These are phyloP conservation scores for Tephrocybe rancida DNA, from an alignment of 768 basidiomycete genomes.

Conservation along the genomic window DNA sequence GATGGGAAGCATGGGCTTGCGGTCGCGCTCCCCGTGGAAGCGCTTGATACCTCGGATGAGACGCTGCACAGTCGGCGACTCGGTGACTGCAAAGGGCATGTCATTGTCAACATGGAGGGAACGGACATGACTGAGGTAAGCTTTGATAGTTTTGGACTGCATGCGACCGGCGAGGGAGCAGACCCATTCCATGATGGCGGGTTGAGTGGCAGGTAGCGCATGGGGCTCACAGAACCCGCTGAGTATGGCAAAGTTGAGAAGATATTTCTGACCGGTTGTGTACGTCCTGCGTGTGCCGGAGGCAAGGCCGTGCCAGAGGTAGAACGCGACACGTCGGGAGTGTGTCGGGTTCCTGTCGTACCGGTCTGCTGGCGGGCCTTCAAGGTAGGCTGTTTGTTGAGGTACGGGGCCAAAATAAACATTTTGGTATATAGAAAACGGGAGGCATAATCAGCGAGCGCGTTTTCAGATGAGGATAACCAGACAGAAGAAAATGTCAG, in stretches of 20 bases:
- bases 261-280: slow-evolving; percentile 16
- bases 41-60: slow-evolving; percentile 35
- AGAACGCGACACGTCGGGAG: slow-evolving; percentile 19
- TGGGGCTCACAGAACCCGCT: background rate
- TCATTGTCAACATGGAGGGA: slow-evolving; percentile 32
- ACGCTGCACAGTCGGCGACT: slow-evolving; percentile 27
- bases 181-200: background rate
- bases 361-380: background rate
- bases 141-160: slow-evolving; percentile 8
- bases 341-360: background rate
- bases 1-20: slow-evolving; percentile 25
- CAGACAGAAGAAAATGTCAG: slow-evolving; percentile 5
- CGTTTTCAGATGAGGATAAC: background rate
- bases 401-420: background rate
- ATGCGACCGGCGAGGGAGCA: too few species aligned
- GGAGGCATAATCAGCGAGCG: background rate
- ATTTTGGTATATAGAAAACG: background rate
- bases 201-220: background rate
- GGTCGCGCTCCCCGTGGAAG: slow-evolving; percentile 25
- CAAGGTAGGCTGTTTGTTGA: background rate
- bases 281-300: slow-evolving; percentile 26
- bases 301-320: slow-evolving; percentile 33
- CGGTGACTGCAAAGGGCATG: slow-evolving; percentile 22
- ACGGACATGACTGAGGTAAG: slow-evolving; percentile 22
- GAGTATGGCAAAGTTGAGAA: background rate